Evolutionary conservation across 2,329 filamentous ascomycete genomes (phyloP).

Genomic region (Arthrobotrys iridis): DNA sequence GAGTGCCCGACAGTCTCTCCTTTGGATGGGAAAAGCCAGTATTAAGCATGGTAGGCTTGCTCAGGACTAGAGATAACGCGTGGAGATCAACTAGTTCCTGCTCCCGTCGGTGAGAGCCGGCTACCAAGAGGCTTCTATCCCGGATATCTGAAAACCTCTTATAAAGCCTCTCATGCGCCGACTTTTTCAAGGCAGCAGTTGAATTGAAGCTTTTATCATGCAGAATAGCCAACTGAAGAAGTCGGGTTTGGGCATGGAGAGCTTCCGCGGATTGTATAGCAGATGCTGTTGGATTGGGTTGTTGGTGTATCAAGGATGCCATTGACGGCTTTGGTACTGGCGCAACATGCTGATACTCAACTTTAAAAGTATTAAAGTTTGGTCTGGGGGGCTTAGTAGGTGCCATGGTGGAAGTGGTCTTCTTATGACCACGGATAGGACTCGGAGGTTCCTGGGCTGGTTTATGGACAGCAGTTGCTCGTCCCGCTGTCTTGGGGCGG

Average conservation of each 20-base stretch:
- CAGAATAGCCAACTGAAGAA: constrained; percentile 45
- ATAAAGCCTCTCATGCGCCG: constrained; percentile 28
- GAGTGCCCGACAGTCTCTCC: constrained; percentile 26
- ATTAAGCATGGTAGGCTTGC: constrained; percentile 5
- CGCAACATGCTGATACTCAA: constrained; percentile 32
- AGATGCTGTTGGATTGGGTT: background rate
- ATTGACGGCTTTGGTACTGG: constrained; percentile 32
- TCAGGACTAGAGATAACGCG: constrained; percentile 38
- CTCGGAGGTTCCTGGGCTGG: constrained; percentile 25
- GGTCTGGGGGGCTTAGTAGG: constrained; percentile 21
- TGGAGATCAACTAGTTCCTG: constrained; percentile 44
- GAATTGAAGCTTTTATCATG: constrained; percentile 42
- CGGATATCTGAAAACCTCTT: constrained; percentile 32
- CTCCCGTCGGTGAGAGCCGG: constrained; percentile 24
- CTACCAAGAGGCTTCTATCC: constrained; percentile 21
- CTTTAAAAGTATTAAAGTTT: constrained; percentile 40
- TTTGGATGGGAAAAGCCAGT: constrained; percentile 11
- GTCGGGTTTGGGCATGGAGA: constrained; percentile 35
- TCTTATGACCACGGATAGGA: constrained; percentile 32
- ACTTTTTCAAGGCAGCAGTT: constrained; percentile 24
- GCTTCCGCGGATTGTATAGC: constrained; percentile 19
- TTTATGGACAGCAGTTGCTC: background rate
- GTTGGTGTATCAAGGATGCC: constrained; percentile 26
- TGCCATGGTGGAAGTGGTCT: constrained; percentile 12
- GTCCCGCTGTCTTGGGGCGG: constrained; percentile 19